These are phyloP conservation scores for Russula griseocarnosa DNA, from an alignment of 768 basidiomycete species.

Conservation along the genomic window DNA sequence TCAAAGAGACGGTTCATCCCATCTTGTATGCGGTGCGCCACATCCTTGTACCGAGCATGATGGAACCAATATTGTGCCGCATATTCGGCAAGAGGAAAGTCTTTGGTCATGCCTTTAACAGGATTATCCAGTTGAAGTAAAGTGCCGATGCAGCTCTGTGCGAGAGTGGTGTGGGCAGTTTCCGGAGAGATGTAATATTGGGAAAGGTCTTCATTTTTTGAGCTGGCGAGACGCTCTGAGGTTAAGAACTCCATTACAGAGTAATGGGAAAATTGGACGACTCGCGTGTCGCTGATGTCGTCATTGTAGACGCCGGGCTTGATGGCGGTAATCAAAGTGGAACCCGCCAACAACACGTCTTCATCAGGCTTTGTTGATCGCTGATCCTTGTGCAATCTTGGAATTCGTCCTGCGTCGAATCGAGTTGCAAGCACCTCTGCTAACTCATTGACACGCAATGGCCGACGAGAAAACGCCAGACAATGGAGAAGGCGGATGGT, in stretches of 20 bases:
- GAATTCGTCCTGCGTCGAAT: background rate
- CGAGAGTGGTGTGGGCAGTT: background rate
- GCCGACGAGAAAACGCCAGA: background rate
- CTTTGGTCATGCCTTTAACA: background rate
- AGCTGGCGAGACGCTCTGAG: background rate
- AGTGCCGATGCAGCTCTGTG: slow-evolving; percentile 2
- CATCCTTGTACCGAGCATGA: background rate
- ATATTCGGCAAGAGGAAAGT: background rate
- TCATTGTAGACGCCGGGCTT: background rate
- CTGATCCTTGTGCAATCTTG: background rate
- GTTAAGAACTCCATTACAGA: slow-evolving; percentile 2
- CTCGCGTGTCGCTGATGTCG: background rate
- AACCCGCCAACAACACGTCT: background rate
- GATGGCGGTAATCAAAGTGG: background rate
- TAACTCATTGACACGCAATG: background rate
- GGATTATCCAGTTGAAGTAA: background rate
- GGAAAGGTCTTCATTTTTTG: background rate
- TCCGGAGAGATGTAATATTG: background rate
- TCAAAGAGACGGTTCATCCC: slow-evolving; percentile 6
- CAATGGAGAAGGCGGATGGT: background rate
- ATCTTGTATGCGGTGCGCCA: background rate
- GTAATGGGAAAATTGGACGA: slow-evolving; percentile 7
- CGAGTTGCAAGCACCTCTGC: background rate
- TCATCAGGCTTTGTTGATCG: background rate
- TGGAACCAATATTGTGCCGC: slow-evolving; percentile 2